Conservation (phyloP, 179 eudicot species). For the Silene noctiflora region DNA sequence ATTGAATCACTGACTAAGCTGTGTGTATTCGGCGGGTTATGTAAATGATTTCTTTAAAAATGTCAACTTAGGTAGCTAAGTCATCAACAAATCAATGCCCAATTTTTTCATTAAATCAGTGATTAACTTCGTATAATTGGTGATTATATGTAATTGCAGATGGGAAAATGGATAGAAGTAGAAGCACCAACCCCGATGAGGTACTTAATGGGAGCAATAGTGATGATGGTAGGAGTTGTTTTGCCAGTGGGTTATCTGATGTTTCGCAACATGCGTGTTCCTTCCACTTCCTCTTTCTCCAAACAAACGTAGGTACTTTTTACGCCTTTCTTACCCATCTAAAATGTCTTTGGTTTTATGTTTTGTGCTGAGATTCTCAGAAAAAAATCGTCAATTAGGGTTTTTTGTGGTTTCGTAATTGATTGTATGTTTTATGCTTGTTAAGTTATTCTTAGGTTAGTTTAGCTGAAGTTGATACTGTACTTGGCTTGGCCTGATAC, state of each 20-base stretch:
- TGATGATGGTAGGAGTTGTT: conserved; percentile 94
- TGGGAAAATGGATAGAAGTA: conserved; percentile 48
- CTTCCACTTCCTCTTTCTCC: conserved; percentile 83
- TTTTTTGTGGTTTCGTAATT: background rate
- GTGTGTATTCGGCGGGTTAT: conserved; percentile 50
- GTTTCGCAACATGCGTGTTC: conserved; percentile 84
- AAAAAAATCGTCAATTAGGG: background rate
- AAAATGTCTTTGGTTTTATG: background rate
- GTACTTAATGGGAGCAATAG: conserved; percentile 76
- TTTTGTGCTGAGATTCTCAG: background rate
- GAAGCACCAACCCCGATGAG: conserved; percentile 75
- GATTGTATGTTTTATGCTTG: background rate
- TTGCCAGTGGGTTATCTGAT: conserved; percentile 86
- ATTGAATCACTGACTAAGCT: background rate
- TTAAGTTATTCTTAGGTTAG: background rate
- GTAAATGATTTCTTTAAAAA: background rate
- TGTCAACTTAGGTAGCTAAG: background rate
- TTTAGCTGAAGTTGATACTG: background rate
- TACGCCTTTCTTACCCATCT: background rate
- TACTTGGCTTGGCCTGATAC: background rate
- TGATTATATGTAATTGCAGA: conserved; percentile 25
- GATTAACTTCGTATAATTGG: background rate
- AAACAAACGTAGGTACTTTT: conserved; percentile 88
- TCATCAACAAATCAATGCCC: background rate
- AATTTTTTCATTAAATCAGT: background rate